Conservation (phyloP, 495 filamentous ascomycete species). For the Massariosphaeria phaeospora region DNA sequence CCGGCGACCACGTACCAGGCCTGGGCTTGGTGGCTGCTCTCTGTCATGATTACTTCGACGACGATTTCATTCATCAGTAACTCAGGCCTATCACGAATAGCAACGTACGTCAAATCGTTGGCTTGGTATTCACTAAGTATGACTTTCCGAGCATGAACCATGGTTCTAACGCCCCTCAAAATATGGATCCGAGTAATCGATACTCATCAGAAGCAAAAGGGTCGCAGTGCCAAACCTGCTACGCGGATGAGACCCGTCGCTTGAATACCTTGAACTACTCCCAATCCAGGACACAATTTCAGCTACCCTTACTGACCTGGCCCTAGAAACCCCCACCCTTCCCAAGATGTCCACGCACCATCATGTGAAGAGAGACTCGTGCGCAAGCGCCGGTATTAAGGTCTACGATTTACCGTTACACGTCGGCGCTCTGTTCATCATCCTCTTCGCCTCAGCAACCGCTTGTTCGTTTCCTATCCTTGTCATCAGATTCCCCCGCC, state of each 20-base stretch:
- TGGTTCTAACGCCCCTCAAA: background rate
- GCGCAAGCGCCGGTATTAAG: background rate
- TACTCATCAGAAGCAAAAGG: too few relatives aligned
- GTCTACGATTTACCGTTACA: background rate
- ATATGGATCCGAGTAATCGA: too few relatives aligned
- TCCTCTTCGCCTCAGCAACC: background rate
- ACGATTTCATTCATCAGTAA: background rate
- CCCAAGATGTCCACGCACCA: too few relatives aligned
- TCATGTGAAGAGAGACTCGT: background rate
- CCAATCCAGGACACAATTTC: too few relatives aligned
- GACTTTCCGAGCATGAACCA: background rate
- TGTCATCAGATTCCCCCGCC: conserved; percentile 10
- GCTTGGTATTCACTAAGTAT: too few relatives aligned
- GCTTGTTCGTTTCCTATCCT: conserved; percentile 3
- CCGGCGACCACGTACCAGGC: background rate
- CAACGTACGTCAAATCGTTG: background rate
- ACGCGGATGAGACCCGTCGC: too few relatives aligned
- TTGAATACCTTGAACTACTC: too few relatives aligned
- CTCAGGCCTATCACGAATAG: background rate
- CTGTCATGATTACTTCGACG: background rate
- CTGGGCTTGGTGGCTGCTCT: background rate
- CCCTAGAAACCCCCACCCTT: too few relatives aligned
- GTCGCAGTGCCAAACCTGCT: too few relatives aligned
- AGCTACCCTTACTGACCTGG: too few relatives aligned
- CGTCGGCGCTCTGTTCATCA: background rate